Evolutionary conservation across 2,329 filamentous ascomycete genomes (phyloP).

Genomic region (Diaporthe capsici): DNA sequence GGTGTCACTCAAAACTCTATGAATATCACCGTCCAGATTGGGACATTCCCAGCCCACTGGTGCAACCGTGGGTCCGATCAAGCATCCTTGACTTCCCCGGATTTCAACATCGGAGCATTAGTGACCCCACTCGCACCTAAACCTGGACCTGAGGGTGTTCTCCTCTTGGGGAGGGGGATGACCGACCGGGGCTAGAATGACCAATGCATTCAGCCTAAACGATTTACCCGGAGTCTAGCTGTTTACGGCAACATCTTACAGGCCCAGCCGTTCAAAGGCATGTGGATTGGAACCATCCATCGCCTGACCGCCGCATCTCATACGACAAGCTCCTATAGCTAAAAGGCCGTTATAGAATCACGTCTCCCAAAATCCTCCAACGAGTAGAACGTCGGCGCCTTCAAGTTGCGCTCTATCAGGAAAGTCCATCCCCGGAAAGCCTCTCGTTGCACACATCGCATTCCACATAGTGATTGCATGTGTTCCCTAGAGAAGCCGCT

Average conservation of each 20-base stretch:
- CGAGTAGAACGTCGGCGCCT: background rate
- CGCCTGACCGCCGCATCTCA: background rate
- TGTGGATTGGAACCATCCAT: background rate
- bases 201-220: slow-evolving; percentile 14
- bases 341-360: background rate
- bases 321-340: background rate
- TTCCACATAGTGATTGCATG: no score
- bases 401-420: background rate
- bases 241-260: background rate
- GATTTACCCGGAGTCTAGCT: slow-evolving; percentile 18
- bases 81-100: slow-evolving; percentile 22
- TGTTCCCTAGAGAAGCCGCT: no score
- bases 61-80: background rate
- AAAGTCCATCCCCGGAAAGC: no score
- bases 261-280: no score
- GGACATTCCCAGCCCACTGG: background rate
- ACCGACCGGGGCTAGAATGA: background rate
- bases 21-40: background rate
- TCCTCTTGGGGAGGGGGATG: background rate
- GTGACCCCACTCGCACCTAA: background rate
- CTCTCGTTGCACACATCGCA: background rate
- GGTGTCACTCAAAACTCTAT: background rate
- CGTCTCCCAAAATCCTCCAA: no score
- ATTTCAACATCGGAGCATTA: slow-evolving; percentile 12
- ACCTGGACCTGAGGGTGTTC: background rate